Percentiles rank a stretch among this genome's conserved stretches.
phyloP scores from a whole-genome alignment of 2,329 filamentous ascomycete species.

The Colletotrichum simmondsii region DNA sequence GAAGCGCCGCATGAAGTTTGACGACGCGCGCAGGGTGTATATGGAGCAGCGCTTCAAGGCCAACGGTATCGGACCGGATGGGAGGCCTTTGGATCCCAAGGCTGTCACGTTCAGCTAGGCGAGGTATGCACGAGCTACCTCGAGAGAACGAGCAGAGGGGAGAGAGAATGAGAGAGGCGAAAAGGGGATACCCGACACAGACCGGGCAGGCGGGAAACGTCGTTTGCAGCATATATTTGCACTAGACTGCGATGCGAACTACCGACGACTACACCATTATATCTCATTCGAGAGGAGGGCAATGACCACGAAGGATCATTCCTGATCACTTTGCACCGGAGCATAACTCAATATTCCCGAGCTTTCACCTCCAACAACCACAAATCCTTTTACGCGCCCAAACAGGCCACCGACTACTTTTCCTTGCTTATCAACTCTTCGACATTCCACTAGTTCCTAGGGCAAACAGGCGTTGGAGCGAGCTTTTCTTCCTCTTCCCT shows the following conservation, averaged over 20 bases:
- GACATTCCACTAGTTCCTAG: background rate
- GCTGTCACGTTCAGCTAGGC: conserved; percentile 87
- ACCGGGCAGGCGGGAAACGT: background rate
- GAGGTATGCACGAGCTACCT: background rate
- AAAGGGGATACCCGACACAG: background rate
- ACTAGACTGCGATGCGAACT: background rate
- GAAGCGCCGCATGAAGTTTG: conserved; percentile 82
- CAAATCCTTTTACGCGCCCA: background rate
- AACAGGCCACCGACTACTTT: background rate
- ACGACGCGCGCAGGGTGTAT: conserved; percentile 88
- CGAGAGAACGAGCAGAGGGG: background rate
- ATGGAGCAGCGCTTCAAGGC: conserved; percentile 88
- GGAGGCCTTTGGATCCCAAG: conserved; percentile 89
- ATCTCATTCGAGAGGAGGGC: background rate
- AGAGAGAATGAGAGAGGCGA: background rate
- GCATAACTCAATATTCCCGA: background rate
- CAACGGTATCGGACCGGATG: conserved; percentile 90
- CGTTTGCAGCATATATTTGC: background rate
- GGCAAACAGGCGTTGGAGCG: conserved; percentile 14
- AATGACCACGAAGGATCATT: background rate
- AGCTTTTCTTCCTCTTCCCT: background rate
- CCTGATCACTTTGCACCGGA: background rate
- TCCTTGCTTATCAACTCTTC: background rate
- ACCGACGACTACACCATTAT: background rate
- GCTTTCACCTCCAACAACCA: background rate